A percentile compares a stretch with the other conserved stretches of the same genome.
phyloP scores from a whole-genome alignment of 306 rosid genomes.

The Vigna nakashimae region DNA sequence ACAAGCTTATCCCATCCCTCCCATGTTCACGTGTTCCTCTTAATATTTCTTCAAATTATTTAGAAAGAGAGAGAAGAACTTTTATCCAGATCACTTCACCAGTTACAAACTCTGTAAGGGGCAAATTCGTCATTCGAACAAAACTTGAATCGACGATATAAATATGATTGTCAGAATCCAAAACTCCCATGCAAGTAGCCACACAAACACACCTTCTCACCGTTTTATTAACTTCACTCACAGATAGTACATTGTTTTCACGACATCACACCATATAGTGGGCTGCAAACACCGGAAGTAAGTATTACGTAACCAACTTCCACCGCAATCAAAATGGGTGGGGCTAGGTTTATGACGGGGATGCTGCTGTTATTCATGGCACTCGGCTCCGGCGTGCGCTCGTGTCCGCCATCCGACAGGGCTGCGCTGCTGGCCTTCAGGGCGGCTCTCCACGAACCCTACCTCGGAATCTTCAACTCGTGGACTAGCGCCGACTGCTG shows the following conservation, averaged over 20 bases:
- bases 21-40: conserved; percentile 45
- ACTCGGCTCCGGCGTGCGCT: conserved; percentile 40
- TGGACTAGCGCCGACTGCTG: conserved; percentile 93
- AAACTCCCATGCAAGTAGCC: conserved; percentile 33
- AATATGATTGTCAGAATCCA: conserved; percentile 21
- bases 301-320: not conserved
- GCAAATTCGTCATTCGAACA: conserved; percentile 52
- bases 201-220: not conserved
- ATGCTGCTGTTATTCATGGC: conserved; percentile 14
- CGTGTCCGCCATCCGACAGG: conserved; percentile 80
- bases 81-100: conserved; percentile 32
- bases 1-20: conserved; percentile 42
- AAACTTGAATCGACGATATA: not conserved
- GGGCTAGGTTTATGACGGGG: conserved; percentile 3
- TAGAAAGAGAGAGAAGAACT: not conserved
- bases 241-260: conserved; percentile 2
- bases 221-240: not conserved
- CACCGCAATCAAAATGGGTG: conserved; percentile 45
- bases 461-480: conserved; percentile 75
- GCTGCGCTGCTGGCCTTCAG: conserved; percentile 75
- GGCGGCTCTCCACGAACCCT: conserved; percentile 71
- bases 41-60: conserved; percentile 16
- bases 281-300: not conserved
- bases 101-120: conserved; percentile 48
- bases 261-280: not conserved